These are phyloP conservation scores for Clitoria ternatea DNA, from an alignment of 306 rosid genomes.

Conservation along the genomic window DNA sequence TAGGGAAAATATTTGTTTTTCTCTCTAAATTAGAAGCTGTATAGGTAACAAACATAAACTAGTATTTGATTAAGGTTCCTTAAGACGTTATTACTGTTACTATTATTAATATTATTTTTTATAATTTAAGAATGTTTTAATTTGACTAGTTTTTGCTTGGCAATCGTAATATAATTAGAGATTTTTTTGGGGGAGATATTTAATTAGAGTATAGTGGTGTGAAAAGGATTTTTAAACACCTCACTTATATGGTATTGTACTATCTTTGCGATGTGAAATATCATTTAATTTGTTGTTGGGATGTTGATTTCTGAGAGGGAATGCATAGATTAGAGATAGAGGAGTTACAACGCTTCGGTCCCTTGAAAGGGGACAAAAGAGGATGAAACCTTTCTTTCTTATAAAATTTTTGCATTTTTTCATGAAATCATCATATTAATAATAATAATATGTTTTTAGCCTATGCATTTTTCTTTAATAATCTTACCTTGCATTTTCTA, in stretches of 20 bases:
- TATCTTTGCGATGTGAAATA: neutral
- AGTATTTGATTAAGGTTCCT: neutral
- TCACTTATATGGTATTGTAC: neutral
- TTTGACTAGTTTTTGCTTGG: neutral
- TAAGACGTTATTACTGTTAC: too few species aligned
- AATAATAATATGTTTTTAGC: neutral
- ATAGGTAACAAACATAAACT: neutral
- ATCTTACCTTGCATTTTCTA: too few species aligned
- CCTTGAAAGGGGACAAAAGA: slow-evolving; percentile 14
- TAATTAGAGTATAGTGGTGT: neutral
- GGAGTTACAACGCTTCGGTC: neutral
- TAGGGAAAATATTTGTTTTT: neutral
- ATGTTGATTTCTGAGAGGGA: neutral
- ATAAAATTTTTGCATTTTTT: slow-evolving; percentile 4
- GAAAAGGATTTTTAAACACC: neutral
- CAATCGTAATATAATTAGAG: neutral
- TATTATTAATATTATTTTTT: too few species aligned
- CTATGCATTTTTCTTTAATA: too few species aligned
- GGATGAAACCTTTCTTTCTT: neutral
- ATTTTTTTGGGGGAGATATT: too few species aligned
- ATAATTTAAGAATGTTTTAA: neutral
- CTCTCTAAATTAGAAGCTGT: neutral
- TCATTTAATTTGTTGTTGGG: neutral
- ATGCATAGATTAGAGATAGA: neutral
- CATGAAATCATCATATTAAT: neutral